phyloP scores from a whole-genome alignment of 306 rosid species.

The Pyrus betulifolia region DNA sequence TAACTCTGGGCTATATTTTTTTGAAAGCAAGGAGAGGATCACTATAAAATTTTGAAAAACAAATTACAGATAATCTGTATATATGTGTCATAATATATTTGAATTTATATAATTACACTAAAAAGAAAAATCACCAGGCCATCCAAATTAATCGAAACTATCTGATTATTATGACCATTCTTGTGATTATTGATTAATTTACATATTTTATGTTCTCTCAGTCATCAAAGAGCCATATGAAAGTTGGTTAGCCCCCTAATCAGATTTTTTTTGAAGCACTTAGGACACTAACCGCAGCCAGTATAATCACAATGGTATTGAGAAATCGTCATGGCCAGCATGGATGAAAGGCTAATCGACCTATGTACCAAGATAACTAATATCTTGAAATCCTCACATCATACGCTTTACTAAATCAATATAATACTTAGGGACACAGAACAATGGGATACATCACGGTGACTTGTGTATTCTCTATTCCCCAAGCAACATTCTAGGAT shows the following conservation, averaged over 20 bases:
- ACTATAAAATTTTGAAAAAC: neutral
- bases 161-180: neutral
- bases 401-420: neutral
- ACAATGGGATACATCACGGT: neutral
- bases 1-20: neutral
- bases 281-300: neutral
- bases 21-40: neutral
- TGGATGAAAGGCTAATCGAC: neutral
- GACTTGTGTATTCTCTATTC: neutral
- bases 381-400: neutral
- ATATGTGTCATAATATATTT: neutral
- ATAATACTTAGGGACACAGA: neutral
- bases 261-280: neutral
- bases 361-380: neutral
- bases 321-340: neutral
- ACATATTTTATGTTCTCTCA: neutral
- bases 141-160: neutral
- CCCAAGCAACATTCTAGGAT: neutral
- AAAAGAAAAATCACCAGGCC: neutral
- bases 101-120: neutral
- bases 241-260: neutral
- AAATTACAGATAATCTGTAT: neutral
- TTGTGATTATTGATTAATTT: neutral
- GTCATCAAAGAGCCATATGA: neutral
- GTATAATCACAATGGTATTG: neutral